Evolutionary conservation across 176 grass and related monocot species (phyloP), one percentile per base, ranked within the genome.

Genomic region (Hsuehochloa calcarea): DNA sequence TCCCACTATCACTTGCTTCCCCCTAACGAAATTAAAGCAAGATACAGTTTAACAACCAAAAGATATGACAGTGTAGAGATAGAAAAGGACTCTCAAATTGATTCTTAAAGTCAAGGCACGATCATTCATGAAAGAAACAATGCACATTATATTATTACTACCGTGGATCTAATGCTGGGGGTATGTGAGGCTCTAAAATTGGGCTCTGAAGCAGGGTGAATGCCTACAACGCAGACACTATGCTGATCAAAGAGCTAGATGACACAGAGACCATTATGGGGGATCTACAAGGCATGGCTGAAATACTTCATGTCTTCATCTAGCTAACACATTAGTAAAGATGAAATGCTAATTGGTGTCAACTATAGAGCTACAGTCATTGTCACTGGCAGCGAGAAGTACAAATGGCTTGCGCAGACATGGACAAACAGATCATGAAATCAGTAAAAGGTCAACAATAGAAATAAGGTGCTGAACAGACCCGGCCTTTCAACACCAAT

Each of bases 1-100:
- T 79, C 20, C 93, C 97, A 89, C 88, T 88, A 81, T 96, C 92
- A 49, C 92, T 93, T 83, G 91, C 81, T 81, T 94, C 97, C 82
- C 91, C 97, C 97, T 99, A 78, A 70, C 50, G 78, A 92, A 84
- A 81, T 86, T 65, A 81, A 80, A 87, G 80, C 31, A 81, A 60
- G 64, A 88, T 87, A 74, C 74, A 87, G 63, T 66, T 80, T 43
- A 91, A 90, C 77, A 75, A 85, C 78, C 74, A 83, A 85, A 40
- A 68, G 52, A 90, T 60, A 61, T 46, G 68, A 69, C 65, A 52
- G 38, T 82, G 65, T 72, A 68, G 60, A 77, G 54, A 85, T 23
- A 43, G 55, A 67, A 84, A 87, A 72, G 10, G 74, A 68, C 80
- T 61, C 10, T 74, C 56, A 68, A 64, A 68, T 84, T 80, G 3